These are phyloP conservation scores for Neofusicoccum ribis DNA, from an alignment of 2,329 filamentous ascomycete genomes.

Conservation along the genomic window DNA sequence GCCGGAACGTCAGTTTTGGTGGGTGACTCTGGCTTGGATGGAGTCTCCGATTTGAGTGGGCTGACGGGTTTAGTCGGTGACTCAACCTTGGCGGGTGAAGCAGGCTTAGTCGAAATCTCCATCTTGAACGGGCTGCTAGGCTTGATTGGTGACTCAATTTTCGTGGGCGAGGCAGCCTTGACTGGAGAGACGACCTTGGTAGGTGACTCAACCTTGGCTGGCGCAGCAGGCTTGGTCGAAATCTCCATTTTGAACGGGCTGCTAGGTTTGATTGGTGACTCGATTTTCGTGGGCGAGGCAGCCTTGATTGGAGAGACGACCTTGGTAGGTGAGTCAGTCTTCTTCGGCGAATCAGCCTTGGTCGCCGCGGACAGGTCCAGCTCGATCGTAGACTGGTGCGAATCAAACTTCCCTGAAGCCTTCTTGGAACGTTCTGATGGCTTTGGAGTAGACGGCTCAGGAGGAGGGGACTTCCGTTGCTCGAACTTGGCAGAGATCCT, in stretches of 20 bases:
- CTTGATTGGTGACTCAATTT: background rate
- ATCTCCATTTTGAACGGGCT: conserved; percentile 21
- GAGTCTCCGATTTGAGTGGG: conserved; percentile 23
- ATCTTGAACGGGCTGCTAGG: conserved; percentile 21
- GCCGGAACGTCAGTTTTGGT: background rate
- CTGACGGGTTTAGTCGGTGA: background rate
- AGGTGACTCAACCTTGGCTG: background rate
- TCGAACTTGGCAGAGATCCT: conserved; percentile 23
- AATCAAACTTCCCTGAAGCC: conserved; percentile 9
- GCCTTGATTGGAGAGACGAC: conserved; percentile 23
- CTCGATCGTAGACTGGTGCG: conserved; percentile 2
- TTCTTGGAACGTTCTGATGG: conserved; percentile 3
- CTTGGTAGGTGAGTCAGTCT: background rate
- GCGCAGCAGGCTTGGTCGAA: background rate
- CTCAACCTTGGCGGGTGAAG: background rate
- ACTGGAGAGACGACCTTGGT: background rate
- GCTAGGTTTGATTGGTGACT: background rate
- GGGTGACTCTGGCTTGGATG: conserved; percentile 28
- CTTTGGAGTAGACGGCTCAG: background rate
- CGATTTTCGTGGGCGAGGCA: background rate
- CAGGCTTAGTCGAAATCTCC: background rate
- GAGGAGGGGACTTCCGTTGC: conserved; percentile 19
- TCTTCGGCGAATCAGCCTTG: background rate
- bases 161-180: conserved; percentile 23
- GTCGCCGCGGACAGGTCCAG: background rate